Conservation (phyloP, 75 land plant genomes). For the Chamaecyparis obtusa region DNA sequence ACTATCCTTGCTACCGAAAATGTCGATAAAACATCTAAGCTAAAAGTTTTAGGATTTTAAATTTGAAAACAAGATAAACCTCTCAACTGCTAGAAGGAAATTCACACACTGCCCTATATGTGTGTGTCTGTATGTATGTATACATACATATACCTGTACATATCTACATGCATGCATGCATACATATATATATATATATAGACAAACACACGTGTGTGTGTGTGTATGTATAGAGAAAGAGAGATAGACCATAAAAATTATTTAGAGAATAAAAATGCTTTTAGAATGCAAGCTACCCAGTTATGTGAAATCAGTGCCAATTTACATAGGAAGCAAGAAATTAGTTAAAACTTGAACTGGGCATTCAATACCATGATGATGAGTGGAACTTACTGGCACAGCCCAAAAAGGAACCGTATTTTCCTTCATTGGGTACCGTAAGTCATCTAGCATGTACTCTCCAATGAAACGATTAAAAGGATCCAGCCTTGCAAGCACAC, state of each 20-base stretch:
- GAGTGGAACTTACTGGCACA: constrained; percentile 24
- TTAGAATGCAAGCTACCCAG: background rate
- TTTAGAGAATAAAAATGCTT: background rate
- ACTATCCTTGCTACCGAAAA: background rate
- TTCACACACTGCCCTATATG: no score
- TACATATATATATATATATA: no score
- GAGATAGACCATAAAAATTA: background rate
- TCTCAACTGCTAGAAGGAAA: background rate
- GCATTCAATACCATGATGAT: background rate
- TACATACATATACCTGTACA: no score
- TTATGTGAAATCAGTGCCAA: background rate
- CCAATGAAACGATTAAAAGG: constrained; percentile 51
- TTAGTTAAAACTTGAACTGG: background rate
- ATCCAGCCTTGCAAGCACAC: constrained; percentile 26
- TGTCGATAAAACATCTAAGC: background rate
- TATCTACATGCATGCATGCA: no score
- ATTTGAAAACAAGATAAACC: background rate
- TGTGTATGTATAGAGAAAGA: no score
- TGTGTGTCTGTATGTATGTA: no score
- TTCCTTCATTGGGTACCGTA: constrained; percentile 31
- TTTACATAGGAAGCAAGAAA: background rate
- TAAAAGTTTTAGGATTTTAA: background rate
- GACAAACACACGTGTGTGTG: no score
- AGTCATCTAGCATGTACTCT: constrained; percentile 25
- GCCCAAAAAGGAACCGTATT: constrained; percentile 42